Conservation (phyloP, 2,329 filamentous ascomycete species). For the Escovopsis sp. region DNA sequence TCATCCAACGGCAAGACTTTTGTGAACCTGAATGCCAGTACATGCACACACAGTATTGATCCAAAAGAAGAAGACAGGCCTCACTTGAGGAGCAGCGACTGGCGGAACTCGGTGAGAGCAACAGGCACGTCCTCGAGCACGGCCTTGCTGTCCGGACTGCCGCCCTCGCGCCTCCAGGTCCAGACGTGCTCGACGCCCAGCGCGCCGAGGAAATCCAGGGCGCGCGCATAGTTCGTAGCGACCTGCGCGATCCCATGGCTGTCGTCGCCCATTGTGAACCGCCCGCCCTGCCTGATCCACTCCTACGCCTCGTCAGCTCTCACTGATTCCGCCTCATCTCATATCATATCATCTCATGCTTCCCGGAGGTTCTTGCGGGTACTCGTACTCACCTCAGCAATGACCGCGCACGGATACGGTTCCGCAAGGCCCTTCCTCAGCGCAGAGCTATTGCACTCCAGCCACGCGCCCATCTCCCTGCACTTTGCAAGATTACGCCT, state of each 20-base stretch:
- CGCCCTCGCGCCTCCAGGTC: constrained; percentile 30
- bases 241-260: constrained; percentile 82
- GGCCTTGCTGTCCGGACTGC: constrained; percentile 18
- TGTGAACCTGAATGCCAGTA: too few relatives aligned
- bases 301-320: constrained; percentile 30
- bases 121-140: constrained; percentile 29
- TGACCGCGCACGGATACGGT: constrained; percentile 69
- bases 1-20: too few relatives aligned
- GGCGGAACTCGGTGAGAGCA: constrained; percentile 24
- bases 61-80: neutral
- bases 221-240: constrained; percentile 64
- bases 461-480: constrained; percentile 58
- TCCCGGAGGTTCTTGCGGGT: too few relatives aligned
- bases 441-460: constrained; percentile 82
- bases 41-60: too few relatives aligned
- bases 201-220: constrained; percentile 54
- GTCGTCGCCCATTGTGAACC: constrained; percentile 87
- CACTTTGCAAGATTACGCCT: constrained; percentile 60
- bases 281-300: constrained; percentile 59
- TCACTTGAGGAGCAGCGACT: constrained; percentile 11
- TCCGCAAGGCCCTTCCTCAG: constrained; percentile 81
- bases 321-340: too few relatives aligned
- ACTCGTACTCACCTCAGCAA: constrained; percentile 50
- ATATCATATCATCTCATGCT: too few relatives aligned
- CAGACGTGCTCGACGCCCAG: constrained; percentile 51